Evolutionary conservation across 2,329 filamentous ascomycete species (phyloP), one percentile per base, ranked within the genome.

Genomic region (Dactylellina haptotyla): DNA sequence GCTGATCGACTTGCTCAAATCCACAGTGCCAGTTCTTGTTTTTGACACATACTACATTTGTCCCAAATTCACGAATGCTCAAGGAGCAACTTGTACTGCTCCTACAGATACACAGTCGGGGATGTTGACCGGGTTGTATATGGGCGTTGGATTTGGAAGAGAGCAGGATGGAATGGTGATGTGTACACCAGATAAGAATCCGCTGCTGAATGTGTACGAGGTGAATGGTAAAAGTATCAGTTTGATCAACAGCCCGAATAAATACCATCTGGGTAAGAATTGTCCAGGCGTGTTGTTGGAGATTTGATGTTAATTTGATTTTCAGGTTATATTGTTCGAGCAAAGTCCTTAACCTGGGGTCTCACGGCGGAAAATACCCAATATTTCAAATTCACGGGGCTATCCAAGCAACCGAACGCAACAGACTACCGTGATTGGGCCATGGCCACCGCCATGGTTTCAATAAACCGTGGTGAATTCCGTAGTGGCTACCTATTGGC

Each of bases 111-210:
- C 48, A 2, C 10, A 65, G 10, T 23, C 53, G 0, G 59, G 53
- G 4, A 65, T 46, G 18, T 23, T 65, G 14, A 48, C 37, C 0
- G 67, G 67, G 2, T 16, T 72, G 14, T 74, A 74, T 16, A 66
- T 74, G 62, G 70, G 70, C 26, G 56, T 67, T 10, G 70, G 70
- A 9, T 74, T 74, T 25, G 70, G 70, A 20, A 30, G 70, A 14
- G 70, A 74, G 10, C 62, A 63, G 18, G 56, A 74, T 26, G 70
- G 70, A 1, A 73, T 73, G 69, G 3, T 66, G 1, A 58, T 46
- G 62, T 74, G 62, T 16, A 74, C 63, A 6, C 70, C 70, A 2
- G 70, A 74, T 41, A 74, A 74, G 46, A 74, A 74, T 23, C 70
- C 63, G 1, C 18, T 74, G 10, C 58, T 67, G 34, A 74, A 74